These are phyloP conservation scores for Medicago truncatula DNA, from an alignment of 306 rosid genomes.

Conservation along the genomic window MtrunA17r5.0-ANR NC_053046.1:29830501-29831000, in stretches of 20 bases:
- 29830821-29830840: too few species aligned
- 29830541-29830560: slow-evolving; percentile 25
- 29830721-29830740: too few species aligned
- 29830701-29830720: too few species aligned
- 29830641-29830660: slow-evolving; percentile 54
- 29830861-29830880: not conserved
- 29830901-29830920: slow-evolving; percentile 23
- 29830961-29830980: slow-evolving; percentile 79
- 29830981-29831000: slow-evolving; percentile 84
- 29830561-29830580: slow-evolving; percentile 46
- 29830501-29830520: too few species aligned
- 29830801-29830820: too few species aligned
- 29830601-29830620: slow-evolving; percentile 52
- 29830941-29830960: slow-evolving; percentile 68
- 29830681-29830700: too few species aligned
- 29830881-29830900: slow-evolving; percentile 62
- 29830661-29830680: too few species aligned
- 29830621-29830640: slow-evolving; percentile 72
- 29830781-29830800: too few species aligned
- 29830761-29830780: slow-evolving; percentile 18
- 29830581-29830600: slow-evolving; percentile 60
- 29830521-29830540: too few species aligned
- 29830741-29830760: too few species aligned
- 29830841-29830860: slow-evolving; percentile 38
- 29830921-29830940: slow-evolving; percentile 62